Percentiles rank a stretch among this genome's conserved stretches.
Conservation (phyloP, 805 yeast genomes). For the Scheffersomyces spartinae region DNA sequence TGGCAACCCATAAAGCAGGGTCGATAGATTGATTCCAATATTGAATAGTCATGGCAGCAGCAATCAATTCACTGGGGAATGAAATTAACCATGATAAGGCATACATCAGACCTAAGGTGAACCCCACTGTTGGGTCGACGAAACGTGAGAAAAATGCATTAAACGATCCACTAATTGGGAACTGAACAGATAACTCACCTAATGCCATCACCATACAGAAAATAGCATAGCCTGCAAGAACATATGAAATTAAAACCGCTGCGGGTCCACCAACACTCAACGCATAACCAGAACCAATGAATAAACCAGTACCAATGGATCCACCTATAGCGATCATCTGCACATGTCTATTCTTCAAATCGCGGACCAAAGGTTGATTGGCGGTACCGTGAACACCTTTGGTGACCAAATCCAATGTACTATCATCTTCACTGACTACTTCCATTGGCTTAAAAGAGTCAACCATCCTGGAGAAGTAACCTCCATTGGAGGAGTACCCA, state of each 20-base stretch:
- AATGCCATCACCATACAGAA: conserved; percentile 23
- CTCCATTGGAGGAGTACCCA: too few relatives aligned
- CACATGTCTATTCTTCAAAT: conserved; percentile 4
- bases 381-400: too few relatives aligned
- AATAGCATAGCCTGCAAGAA: conserved; percentile 12
- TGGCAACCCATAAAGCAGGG: conserved; percentile 52
- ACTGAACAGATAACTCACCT: conserved; percentile 43
- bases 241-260: conserved; percentile 17
- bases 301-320: conserved; percentile 8
- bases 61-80: conserved; percentile 49
- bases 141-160: conserved; percentile 38
- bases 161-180: conserved; percentile 44
- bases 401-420: too few relatives aligned
- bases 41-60: conserved; percentile 44
- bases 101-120: conserved; percentile 42
- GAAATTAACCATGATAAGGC: conserved; percentile 45
- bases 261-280: conserved; percentile 20
- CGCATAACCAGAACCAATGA: conserved; percentile 33
- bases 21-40: conserved; percentile 44
- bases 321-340: conserved; percentile 4
- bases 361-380: too few relatives aligned
- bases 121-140: conserved; percentile 45
- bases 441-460: too few relatives aligned
- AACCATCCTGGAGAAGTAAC: too few relatives aligned
- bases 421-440: too few relatives aligned